These are phyloP conservation scores for Turritis glabra DNA, from an alignment of 345 rosid species.

Conservation along the genomic window DNA sequence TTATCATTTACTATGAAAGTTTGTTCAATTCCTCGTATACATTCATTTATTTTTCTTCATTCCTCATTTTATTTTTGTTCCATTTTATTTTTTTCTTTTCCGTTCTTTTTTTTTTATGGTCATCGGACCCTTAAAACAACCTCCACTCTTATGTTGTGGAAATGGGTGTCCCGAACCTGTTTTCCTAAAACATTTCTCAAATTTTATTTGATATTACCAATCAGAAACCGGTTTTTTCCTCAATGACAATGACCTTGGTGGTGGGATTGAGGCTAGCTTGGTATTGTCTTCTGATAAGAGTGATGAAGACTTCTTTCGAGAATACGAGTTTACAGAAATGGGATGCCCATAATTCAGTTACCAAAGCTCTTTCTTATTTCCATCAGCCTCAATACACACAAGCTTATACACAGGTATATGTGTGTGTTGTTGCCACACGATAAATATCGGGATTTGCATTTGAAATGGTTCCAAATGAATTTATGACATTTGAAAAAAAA, in stretches of 20 bases:
- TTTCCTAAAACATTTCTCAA: neutral
- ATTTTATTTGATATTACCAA: neutral
- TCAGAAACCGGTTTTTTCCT: neutral
- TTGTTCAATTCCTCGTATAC: too few relatives aligned
- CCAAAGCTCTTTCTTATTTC: conserved; percentile 20
- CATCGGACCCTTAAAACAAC: too few relatives aligned
- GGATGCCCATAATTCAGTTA: neutral
- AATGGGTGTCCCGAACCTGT: neutral
- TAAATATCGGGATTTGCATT: conserved; percentile 15
- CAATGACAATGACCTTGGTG: neutral
- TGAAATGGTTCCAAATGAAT: conserved; percentile 32
- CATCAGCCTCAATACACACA: conserved; percentile 24
- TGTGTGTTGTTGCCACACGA: conserved; percentile 14
- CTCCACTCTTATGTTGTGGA: too few relatives aligned
- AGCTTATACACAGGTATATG: conserved; percentile 19
- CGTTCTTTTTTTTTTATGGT: too few relatives aligned
- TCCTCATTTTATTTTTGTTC: too few relatives aligned
- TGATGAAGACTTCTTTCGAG: neutral
- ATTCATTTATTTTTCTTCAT: too few relatives aligned
- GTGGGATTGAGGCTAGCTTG: neutral
- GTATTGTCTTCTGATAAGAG: neutral
- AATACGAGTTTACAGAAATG: neutral
- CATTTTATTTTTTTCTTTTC: too few relatives aligned
- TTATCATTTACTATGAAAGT: too few relatives aligned
- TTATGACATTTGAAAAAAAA: conserved; percentile 13